A percentile compares a stretch with the other conserved stretches of the same genome.
phyloP scores from a whole-genome alignment of 140 eudicot genomes.

The Ambrosia hybrid region DNA sequence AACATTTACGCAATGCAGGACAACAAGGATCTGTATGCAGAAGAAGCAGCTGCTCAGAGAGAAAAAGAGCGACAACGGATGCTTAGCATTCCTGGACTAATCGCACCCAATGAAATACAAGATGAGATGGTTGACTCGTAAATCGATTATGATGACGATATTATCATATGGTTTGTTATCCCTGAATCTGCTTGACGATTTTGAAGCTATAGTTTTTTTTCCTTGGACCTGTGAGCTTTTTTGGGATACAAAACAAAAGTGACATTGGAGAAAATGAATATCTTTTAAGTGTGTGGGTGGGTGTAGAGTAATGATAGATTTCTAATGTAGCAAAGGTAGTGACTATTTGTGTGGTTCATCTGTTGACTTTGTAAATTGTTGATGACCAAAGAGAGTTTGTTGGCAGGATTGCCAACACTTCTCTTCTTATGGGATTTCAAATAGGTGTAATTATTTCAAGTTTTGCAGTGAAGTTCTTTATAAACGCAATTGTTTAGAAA shows the following conservation, averaged over 20 bases:
- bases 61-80: constrained; percentile 82
- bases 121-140: constrained; percentile 92
- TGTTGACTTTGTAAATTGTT: constrained; percentile 12
- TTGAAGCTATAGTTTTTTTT: constrained; percentile 7
- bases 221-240: background rate
- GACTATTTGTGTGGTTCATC: constrained; percentile 22
- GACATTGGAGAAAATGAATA: constrained; percentile 13
- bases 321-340: constrained; percentile 14
- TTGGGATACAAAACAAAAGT: background rate
- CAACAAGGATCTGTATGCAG: constrained; percentile 96
- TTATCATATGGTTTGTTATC: too few species aligned
- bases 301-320: constrained; percentile 12
- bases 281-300: background rate
- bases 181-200: background rate
- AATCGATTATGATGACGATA: background rate
- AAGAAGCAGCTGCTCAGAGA: constrained; percentile 92
- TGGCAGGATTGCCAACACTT: background rate
- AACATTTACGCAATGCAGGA: constrained; percentile 48
- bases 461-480: background rate
- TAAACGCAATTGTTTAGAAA: background rate
- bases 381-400: constrained; percentile 1
- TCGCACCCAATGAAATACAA: constrained; percentile 93
- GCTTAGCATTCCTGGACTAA: constrained; percentile 86
- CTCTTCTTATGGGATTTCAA: background rate
- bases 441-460: constrained; percentile 16